These are phyloP conservation scores for Smallanthus sonchifolius DNA, from an alignment of 129 eudicot genomes.

Conservation along the genomic window DNA sequence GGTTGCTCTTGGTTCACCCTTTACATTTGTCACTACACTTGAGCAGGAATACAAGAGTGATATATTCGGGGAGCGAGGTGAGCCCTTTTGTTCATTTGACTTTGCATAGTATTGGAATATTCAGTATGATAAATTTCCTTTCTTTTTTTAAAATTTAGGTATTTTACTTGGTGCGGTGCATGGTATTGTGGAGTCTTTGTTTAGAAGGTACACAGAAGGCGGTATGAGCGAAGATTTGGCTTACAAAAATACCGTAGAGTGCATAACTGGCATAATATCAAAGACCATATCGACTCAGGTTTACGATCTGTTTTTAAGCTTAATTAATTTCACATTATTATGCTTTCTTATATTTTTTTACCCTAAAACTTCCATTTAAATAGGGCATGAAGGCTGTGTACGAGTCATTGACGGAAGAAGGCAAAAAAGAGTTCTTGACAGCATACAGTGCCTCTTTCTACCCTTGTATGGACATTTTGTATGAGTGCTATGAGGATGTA, in stretches of 20 bases:
- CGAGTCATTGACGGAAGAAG: constrained; percentile 76
- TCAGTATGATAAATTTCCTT: background rate
- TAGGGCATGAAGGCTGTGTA: constrained; percentile 95
- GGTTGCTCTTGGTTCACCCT: constrained; percentile 97
- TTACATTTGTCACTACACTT: constrained; percentile 90
- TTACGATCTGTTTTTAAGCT: background rate
- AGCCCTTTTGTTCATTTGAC: background rate
- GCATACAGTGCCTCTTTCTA: constrained; percentile 95
- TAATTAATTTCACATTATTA: background rate
- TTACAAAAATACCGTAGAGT: constrained; percentile 93
- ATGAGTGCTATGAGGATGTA: constrained; percentile 97
- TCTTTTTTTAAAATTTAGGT: constrained; percentile 31
- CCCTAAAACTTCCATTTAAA: background rate
- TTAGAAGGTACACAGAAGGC: constrained; percentile 81
- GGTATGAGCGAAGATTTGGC: constrained; percentile 95
- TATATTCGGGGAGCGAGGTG: constrained; percentile 95
- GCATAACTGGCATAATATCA: constrained; percentile 85
- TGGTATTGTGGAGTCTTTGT: constrained; percentile 83
- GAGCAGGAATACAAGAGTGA: constrained; percentile 96
- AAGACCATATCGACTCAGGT: constrained; percentile 90
- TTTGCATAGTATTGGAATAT: background rate
- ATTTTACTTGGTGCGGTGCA: constrained; percentile 98
- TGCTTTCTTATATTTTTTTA: background rate
- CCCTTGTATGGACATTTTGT: constrained; percentile 92
- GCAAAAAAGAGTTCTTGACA: constrained; percentile 70